A percentile compares a stretch with the other conserved stretches of the same genome.
Conservation (phyloP, 2,329 filamentous ascomycete species). For the Xylariaceae sp. region DNA sequence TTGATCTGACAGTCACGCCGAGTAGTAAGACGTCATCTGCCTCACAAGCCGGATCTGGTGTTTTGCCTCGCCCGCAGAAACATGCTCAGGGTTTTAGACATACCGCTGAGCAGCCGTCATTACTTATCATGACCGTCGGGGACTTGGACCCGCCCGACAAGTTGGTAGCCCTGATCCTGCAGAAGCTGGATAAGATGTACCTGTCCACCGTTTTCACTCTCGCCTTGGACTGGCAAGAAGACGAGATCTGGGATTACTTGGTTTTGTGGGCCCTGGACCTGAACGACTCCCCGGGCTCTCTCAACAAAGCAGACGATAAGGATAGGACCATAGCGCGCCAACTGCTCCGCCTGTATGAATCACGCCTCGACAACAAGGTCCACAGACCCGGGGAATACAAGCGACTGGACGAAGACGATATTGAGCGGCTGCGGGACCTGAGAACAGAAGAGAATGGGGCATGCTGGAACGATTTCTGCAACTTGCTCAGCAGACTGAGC, state of each 20-base stretch:
- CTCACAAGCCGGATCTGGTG: not conserved
- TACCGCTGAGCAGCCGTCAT: not conserved
- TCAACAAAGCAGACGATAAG: constrained; percentile 8
- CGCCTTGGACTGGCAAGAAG: constrained; percentile 4
- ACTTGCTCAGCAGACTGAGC: constrained; percentile 15
- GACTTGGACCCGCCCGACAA: constrained; percentile 16
- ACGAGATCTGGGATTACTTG: constrained; percentile 21
- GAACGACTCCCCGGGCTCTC: constrained; percentile 9
- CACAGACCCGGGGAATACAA: constrained; percentile 12
- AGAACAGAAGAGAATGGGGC: constrained; percentile 1
- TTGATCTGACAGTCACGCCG: not conserved
- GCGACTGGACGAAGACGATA: constrained; percentile 8
- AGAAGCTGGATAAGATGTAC: constrained; percentile 11
- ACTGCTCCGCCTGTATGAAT: constrained; percentile 19
- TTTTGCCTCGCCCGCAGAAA: not conserved
- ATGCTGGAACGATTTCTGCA: constrained; percentile 11
- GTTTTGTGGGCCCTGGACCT: constrained; percentile 13
- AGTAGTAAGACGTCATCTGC: not conserved
- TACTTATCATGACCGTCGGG: constrained; percentile 15
- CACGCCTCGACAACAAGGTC: constrained; percentile 7
- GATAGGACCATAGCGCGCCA: constrained; percentile 11
- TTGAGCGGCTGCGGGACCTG: constrained; percentile 7
- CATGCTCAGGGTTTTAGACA: too few relatives aligned
- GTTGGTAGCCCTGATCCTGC: constrained; percentile 21
- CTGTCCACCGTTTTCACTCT: constrained; percentile 19